These are phyloP conservation scores for Diaporthe sp. DNA, from an alignment of 2,329 filamentous ascomycete genomes.

Conservation along the genomic window DNA sequence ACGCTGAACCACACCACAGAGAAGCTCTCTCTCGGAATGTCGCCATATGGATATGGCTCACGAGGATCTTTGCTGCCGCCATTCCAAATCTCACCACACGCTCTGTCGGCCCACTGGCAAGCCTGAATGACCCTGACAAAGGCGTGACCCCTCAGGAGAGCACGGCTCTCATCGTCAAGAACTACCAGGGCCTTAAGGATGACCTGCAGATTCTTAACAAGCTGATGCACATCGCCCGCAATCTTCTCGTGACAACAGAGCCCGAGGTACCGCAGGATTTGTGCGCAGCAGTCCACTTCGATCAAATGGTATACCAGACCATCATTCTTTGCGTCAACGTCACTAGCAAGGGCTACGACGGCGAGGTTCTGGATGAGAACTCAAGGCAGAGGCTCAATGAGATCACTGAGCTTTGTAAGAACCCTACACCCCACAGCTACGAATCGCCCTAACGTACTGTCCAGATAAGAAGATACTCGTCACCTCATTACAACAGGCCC, in stretches of 20 bases:
- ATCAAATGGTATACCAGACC: slow-evolving; percentile 75
- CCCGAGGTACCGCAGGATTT: slow-evolving; percentile 76
- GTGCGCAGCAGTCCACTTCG: slow-evolving; percentile 73
- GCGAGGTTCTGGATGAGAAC: slow-evolving; percentile 70
- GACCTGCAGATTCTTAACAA: slow-evolving; percentile 75
- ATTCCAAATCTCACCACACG: slow-evolving; percentile 71
- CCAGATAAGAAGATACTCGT: slow-evolving; percentile 76
- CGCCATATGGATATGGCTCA: slow-evolving; percentile 75
- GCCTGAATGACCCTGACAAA: slow-evolving; percentile 66
- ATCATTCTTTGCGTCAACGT: slow-evolving; percentile 76
- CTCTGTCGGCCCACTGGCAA: slow-evolving; percentile 68
- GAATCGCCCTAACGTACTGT: slow-evolving; percentile 40
- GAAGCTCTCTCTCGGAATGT: slow-evolving; percentile 73
- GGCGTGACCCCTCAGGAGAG: slow-evolving; percentile 72
- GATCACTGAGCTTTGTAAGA: slow-evolving; percentile 73
- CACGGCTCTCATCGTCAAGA: slow-evolving; percentile 72
- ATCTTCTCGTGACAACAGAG: slow-evolving; percentile 73
- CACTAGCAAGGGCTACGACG: slow-evolving; percentile 76
- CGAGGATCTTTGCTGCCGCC: slow-evolving; percentile 71
- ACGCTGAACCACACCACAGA: slow-evolving; percentile 49
- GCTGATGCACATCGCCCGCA: slow-evolving; percentile 75
- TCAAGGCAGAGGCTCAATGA: slow-evolving; percentile 70
- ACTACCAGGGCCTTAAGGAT: slow-evolving; percentile 71
- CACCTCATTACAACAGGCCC: slow-evolving; percentile 74
- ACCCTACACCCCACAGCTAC: neutral